Conservation (phyloP, 2,329 filamentous ascomycete species). For the Talaromyces sp. region DNA sequence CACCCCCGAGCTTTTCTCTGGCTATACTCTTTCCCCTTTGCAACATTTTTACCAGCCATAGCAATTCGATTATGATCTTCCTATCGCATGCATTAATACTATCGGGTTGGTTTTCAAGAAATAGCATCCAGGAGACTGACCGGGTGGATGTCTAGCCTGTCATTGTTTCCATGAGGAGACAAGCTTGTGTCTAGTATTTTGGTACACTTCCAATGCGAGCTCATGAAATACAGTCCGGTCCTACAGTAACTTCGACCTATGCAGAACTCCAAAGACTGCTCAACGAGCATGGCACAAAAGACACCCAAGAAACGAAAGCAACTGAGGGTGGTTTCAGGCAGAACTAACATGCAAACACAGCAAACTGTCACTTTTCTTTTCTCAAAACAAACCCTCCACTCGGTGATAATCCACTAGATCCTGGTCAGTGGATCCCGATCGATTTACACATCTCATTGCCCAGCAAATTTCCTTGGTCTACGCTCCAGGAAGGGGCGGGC, state of each 20-base stretch:
- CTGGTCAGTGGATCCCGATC: neutral
- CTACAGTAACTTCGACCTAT: neutral
- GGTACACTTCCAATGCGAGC: neutral
- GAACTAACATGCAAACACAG: neutral
- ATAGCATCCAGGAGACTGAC: neutral
- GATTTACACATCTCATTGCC: neutral
- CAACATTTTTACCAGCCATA: neutral
- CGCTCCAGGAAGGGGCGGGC: neutral
- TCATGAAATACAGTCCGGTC: neutral
- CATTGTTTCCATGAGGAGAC: neutral
- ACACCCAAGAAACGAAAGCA: neutral
- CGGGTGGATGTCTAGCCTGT: neutral
- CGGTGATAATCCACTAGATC: neutral
- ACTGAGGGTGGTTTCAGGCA: neutral
- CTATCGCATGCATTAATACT: neutral
- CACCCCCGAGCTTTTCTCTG: slow-evolving; percentile 1
- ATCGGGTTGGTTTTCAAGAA: neutral
- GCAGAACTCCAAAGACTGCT: neutral
- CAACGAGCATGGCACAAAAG: neutral
- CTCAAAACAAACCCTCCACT: neutral
- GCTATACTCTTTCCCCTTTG: neutral
- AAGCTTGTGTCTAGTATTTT: neutral
- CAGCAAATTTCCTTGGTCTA: neutral
- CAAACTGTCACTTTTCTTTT: neutral
- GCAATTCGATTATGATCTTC: neutral